Percentiles rank a stretch among this genome's conserved stretches.
Evolutionary conservation across 768 basidiomycete species (phyloP).

Genomic region (Lactarius trivialis): DNA sequence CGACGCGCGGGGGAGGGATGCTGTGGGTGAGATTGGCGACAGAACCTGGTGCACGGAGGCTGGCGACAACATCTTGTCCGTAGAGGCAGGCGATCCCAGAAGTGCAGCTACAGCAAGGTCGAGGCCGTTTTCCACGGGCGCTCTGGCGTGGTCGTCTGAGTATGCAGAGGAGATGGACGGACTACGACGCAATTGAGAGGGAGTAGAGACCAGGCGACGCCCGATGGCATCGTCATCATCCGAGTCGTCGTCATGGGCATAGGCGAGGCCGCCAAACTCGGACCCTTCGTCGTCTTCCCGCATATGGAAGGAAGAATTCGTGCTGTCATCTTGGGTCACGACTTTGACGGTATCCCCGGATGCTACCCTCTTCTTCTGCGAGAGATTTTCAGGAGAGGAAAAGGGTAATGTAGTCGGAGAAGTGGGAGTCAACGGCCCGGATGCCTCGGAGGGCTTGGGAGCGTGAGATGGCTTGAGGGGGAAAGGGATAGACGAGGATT

Average conservation of each 20-base stretch:
- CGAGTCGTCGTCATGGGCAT: slow-evolving; percentile 27
- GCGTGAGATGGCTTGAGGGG: slow-evolving; percentile 19
- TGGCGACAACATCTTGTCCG: slow-evolving; percentile 31
- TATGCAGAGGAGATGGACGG: slow-evolving; percentile 28
- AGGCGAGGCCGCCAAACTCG: slow-evolving; percentile 33
- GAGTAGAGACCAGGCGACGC: slow-evolving; percentile 23
- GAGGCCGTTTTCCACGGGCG: slow-evolving; percentile 23
- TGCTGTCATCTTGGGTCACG: slow-evolving; percentile 11
- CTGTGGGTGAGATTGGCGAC: slow-evolving; percentile 28
- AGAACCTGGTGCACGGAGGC: slow-evolving; percentile 30
- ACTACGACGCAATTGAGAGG: slow-evolving; percentile 24
- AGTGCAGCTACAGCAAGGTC: slow-evolving; percentile 48
- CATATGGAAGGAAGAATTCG: slow-evolving; percentile 1
- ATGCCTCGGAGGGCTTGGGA: slow-evolving; percentile 24
- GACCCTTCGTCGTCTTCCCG: slow-evolving; percentile 23
- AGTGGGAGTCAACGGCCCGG: slow-evolving; percentile 25
- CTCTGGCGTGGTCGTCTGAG: slow-evolving; percentile 21
- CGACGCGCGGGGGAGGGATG: slow-evolving; percentile 32
- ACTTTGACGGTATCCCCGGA: slow-evolving; percentile 12
- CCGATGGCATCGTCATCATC: slow-evolving; percentile 25
- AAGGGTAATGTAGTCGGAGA: slow-evolving; percentile 27
- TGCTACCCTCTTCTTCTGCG: slow-evolving; percentile 27
- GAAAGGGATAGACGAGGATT: slow-evolving; percentile 25
- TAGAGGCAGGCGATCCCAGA: slow-evolving; percentile 25
- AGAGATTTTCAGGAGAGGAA: slow-evolving; percentile 55